These are phyloP conservation scores for Nannochloropsis oceanica DNA, from an alignment of 108 stramenopile species.

Conservation along the genomic window DNA sequence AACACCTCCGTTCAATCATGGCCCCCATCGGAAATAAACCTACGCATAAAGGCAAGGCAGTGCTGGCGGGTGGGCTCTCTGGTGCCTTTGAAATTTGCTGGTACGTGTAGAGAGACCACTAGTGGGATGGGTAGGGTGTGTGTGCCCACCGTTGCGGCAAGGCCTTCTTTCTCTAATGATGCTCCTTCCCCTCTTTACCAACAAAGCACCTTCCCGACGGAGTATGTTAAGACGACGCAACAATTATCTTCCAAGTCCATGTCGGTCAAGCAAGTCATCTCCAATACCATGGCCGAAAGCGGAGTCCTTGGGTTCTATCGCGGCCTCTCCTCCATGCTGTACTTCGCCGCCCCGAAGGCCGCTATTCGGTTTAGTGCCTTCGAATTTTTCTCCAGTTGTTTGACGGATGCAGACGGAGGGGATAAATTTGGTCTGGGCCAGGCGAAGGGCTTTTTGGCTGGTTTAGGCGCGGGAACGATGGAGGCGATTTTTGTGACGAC, in stretches of 20 bases:
- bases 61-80: slow-evolving; percentile 21
- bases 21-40: slow-evolving; percentile 1
- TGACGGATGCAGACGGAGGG: slow-evolving; percentile 3
- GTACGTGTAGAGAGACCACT: not conserved
- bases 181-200: too few relatives aligned
- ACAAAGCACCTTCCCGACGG: slow-evolving; percentile 19
- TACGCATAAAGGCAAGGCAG: slow-evolving; percentile 29
- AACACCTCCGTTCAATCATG: not conserved
- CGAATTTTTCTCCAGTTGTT: slow-evolving; percentile 9
- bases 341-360: slow-evolving; percentile 25
- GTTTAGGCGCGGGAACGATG: slow-evolving; percentile 18
- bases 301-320: slow-evolving; percentile 21
- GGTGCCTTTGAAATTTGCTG: slow-evolving; percentile 27
- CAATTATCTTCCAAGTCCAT: slow-evolving; percentile 13
- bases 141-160: too few relatives aligned
- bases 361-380: slow-evolving; percentile 25
- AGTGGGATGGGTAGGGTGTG: too few relatives aligned
- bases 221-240: slow-evolving; percentile 26
- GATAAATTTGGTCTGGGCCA: slow-evolving; percentile 20
- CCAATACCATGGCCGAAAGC: not conserved
- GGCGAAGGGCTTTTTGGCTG: slow-evolving; percentile 25
- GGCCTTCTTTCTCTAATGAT: too few relatives aligned
- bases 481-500: slow-evolving; percentile 29
- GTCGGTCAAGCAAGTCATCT: not conserved
- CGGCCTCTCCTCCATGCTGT: slow-evolving; percentile 23